Base-by-base conservation (phyloP, 768 basidiomycete genomes). In the Boletellus sp. region DNA sequence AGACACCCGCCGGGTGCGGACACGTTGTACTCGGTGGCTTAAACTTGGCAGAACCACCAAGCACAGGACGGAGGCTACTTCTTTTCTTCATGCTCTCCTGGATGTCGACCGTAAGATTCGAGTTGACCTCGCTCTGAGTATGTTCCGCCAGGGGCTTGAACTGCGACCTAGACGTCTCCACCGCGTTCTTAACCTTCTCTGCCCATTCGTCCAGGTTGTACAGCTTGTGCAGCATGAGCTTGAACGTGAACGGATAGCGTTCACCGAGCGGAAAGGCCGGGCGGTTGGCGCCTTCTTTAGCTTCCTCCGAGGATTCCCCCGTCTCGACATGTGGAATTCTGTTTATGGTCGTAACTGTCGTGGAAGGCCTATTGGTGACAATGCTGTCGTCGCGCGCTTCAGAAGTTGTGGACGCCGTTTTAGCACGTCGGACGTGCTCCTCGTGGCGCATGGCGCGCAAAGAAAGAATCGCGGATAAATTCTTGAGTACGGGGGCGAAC, bases 191-290 rank as follows among this genome's bases (percentile, higher is more conserved):
- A 45, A 83, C 76, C 62, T 78, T 80, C 54, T 71, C 69, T 1
- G 68, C 72, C 80, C 82, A 85, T 47, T 83, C 81, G 19, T 79
- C 78, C 46, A 78, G 42, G 20, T 76, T 72, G 64, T 85, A 85
- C 11, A 85, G 70, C 61, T 81, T 79, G 69, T 85, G 80, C 49
- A 84, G 63, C 81, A 83, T 85, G 58, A 80, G 71, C 57, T 77
- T 79, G 72, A 85, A 85, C 31, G 79, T 84, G 67, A 85, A 85
- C 16, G 73, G 72, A 56, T 78, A 80, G 44, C 69, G 66, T 53
- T 57, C 52, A 0, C 32, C 55, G 6, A 76, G 60, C 5, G 77
- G 77, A 50, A 82, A 81, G 33, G 69, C 68, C 2, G 67, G 69
- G 1, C 58, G 71, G 40, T 68, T 65, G 12, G 47, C 35, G 1